Evolutionary conservation across 2,329 filamentous ascomycete species (phyloP), one percentile per base, ranked within the genome.

Genomic region (Cytospora mali): DNA sequence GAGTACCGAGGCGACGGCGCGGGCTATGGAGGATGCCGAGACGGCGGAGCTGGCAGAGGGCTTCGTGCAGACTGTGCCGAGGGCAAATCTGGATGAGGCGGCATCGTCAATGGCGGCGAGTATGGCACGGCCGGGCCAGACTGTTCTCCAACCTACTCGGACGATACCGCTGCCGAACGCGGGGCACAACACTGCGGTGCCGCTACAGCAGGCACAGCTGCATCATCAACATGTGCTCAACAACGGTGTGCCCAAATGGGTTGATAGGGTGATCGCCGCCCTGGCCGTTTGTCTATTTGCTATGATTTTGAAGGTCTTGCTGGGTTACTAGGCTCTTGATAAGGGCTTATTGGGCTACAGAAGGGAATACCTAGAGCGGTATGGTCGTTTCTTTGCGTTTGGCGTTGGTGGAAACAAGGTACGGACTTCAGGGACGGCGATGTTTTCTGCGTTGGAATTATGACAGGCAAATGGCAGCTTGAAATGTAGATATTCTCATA

Each of bases 241-340:
- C 49, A 81, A 84, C 29, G 84, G 79, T 2, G 83, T 91, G 18
- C 84, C 88, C 1, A 77, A 87, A 14, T 96, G 92, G 90, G 81
- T 97, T 21, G 93, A 97, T 74, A 86, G 91, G 66, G 84, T 88
- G 42, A 97, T 97, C 67, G 85, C 88, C 25, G 88, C 86, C 7
- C 76, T 97, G 21, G 79, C 91, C 0, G 81, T 91, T 16, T 80
- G 90, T 28, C 77, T 97, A 23, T 78, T 88, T 4, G 85, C 91
- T 25, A 85, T 96, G 79, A 78, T 97, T 25, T 64, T 85, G 62
- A 88, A 85, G 70, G 77, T 86, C 29, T 67, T 84, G 18, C n/a
- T 71, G 29, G 62, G 35, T 23, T 46, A 46, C 14, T 46, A 46
- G n/a, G 42, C 39, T 55, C n/a, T 2, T 46, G n/a, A 3, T 23